Evolutionary conservation across 2,329 filamentous ascomycete species (phyloP).

Genomic region (Hypocrella siamensis): DNA sequence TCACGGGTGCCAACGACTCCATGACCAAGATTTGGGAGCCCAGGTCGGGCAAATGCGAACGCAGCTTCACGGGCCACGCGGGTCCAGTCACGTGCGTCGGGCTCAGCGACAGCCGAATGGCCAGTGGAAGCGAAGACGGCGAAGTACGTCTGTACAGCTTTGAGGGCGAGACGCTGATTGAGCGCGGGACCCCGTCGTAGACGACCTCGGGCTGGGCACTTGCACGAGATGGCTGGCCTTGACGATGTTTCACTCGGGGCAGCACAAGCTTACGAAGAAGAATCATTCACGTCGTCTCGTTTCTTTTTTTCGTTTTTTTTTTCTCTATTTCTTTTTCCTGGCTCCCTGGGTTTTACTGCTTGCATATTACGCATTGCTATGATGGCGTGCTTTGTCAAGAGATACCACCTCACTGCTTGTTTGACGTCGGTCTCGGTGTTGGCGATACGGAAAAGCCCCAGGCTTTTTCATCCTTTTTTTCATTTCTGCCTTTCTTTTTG

Average conservation of each 20-base stretch:
- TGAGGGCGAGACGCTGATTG: slow-evolving; percentile 33
- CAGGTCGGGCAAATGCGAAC: slow-evolving; percentile 75
- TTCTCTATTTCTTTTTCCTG: not conserved
- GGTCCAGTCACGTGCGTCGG: slow-evolving; percentile 89
- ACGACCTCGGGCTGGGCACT: not conserved
- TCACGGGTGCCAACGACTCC: slow-evolving; percentile 81
- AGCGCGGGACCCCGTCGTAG: slow-evolving; percentile 35
- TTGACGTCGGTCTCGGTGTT: too few species aligned
- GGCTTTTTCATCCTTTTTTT: too few species aligned
- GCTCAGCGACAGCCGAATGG: slow-evolving; percentile 76
- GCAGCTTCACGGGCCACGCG: slow-evolving; percentile 80
- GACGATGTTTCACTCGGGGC: too few species aligned
- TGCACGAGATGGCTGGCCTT: too few species aligned
- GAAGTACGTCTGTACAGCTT: slow-evolving; percentile 79
- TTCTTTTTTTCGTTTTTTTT: not conserved
- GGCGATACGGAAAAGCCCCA: too few species aligned
- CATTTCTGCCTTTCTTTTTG: too few species aligned
- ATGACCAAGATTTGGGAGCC: slow-evolving; percentile 95
- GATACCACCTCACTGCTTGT: too few species aligned
- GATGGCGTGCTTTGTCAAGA: too few species aligned
- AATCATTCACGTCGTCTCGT: not conserved
- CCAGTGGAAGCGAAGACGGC: slow-evolving; percentile 84
- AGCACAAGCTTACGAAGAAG: too few species aligned
- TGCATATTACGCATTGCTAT: too few species aligned
- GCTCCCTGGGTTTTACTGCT: too few species aligned